These are phyloP conservation scores for Colletotrichum noveboracense DNA, from an alignment of 2,329 filamentous ascomycete genomes.

Conservation along the genomic window DNA sequence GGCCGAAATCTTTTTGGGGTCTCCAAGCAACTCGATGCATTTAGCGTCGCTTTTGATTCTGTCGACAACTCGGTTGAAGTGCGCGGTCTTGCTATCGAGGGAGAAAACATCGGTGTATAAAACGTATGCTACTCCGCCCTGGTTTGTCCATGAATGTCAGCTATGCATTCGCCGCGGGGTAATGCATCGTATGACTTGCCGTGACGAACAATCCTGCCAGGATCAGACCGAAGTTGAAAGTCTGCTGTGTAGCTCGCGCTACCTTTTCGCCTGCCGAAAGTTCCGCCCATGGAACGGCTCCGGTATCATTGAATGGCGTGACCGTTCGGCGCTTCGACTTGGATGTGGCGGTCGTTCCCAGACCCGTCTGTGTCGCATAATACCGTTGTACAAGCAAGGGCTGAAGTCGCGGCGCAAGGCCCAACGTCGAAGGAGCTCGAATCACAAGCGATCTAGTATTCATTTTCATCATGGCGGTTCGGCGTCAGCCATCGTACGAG, in stretches of 20 bases:
- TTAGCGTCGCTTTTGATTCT: slow-evolving; percentile 75
- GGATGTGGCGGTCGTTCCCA: slow-evolving; percentile 38
- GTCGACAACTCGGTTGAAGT: slow-evolving; percentile 88
- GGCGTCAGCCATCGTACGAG: slow-evolving; percentile 43
- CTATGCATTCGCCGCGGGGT: not conserved
- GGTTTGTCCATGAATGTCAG: slow-evolving; percentile 7
- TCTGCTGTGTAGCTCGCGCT: slow-evolving; percentile 86
- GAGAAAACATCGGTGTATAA: slow-evolving; percentile 85
- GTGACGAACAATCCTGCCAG: slow-evolving; percentile 77
- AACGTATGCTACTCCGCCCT: slow-evolving; percentile 80
- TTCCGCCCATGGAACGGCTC: slow-evolving; percentile 79
- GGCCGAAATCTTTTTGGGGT: slow-evolving; percentile 75
- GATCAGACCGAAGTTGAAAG: slow-evolving; percentile 84
- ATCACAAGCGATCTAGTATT: slow-evolving; percentile 39
- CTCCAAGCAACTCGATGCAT: slow-evolving; percentile 77
- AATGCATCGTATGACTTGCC: slow-evolving; percentile 48
- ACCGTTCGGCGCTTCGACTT: slow-evolving; percentile 69
- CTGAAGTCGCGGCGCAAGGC: slow-evolving; percentile 34
- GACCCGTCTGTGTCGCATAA: slow-evolving; percentile 65
- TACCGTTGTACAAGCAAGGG: slow-evolving; percentile 45
- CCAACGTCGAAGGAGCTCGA: slow-evolving; percentile 32
- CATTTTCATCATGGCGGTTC: slow-evolving; percentile 52
- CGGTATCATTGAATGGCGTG: slow-evolving; percentile 86
- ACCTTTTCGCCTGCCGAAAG: slow-evolving; percentile 80
- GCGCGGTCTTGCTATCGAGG: slow-evolving; percentile 80